Evolutionary conservation across 2,329 filamentous ascomycete genomes (phyloP), one percentile per base, ranked within the genome.

Genomic region (Periconia sp.): DNA sequence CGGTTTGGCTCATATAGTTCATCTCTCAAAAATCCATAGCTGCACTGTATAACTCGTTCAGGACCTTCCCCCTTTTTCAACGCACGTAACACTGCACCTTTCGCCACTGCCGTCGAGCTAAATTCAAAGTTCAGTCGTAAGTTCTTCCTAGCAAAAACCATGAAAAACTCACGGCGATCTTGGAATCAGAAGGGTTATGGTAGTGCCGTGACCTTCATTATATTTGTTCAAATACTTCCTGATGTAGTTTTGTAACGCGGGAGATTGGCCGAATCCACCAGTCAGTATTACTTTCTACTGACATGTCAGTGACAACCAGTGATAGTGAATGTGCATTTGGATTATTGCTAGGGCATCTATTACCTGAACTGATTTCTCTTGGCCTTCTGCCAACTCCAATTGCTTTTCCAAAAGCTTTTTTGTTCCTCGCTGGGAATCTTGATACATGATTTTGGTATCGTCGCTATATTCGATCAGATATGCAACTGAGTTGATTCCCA

Each of bases 241-340:
- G 15, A 71, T 55, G 49, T 64, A 57, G 43, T 56, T 53, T 46
- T 56, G 33, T 9, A 71, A 57, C n/a, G 65, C 63, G 3, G 57
- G 57, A 14, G 65, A 70, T 14, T 61, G 58, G 2, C 63, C 68
- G 56, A 73, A 73, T 15, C 68, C 69, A 27, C 67, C 69, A 41
- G 70, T 68, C 3, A 73, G 55, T 40, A 72, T 54, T 11, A 72
- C 63, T 60, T 65, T 70, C 61, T 68, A 10, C 31, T 14, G 30
- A 14, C 3, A 47, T 33, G 10, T 47, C 19, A 47, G 45, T 35
- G 17, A 35, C 8, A 3, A 3, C 8, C 23, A 27, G 23, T 27
- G 8, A 27, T 27, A 27, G 3, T 27, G 23, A n/a, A 27, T 27
- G 8, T 27, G 23, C 23, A 27, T 27, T 27, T 27, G 3, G 23